Conservation (phyloP, 169 alveolate species). For the Plasmodium inui region DNA sequence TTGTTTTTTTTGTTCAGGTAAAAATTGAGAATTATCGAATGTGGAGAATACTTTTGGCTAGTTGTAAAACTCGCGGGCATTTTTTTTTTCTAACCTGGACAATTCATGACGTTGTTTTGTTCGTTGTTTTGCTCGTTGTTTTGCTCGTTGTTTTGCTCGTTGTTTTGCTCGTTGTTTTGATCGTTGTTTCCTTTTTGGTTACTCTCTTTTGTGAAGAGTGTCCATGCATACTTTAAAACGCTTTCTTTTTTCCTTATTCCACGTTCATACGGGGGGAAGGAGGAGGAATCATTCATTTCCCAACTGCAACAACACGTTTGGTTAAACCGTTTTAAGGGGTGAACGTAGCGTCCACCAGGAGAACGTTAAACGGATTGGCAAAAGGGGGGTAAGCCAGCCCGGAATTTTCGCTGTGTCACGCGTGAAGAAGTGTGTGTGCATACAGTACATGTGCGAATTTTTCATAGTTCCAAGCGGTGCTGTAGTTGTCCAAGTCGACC, state of each 20-base stretch:
- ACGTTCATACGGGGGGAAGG: conserved; percentile 11
- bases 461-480: not conserved
- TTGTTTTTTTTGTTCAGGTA: conserved; percentile 4
- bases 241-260: conserved; percentile 11
- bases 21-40: not conserved
- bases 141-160: no score
- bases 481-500: not conserved
- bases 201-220: conserved; percentile 15
- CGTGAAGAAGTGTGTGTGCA: not conserved
- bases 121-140: no score
- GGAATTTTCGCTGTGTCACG: not conserved
- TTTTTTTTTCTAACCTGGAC: not conserved
- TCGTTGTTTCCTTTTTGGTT: not conserved
- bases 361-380: not conserved
- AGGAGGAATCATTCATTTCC: not conserved
- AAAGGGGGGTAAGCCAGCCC: not conserved
- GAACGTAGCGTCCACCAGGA: not conserved
- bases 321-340: not conserved
- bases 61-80: not conserved
- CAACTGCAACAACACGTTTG: not conserved
- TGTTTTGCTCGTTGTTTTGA: not conserved
- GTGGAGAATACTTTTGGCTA: conserved; percentile 12
- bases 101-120: not conserved
- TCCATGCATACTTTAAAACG: conserved; percentile 5
- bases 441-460: not conserved